Base-by-base conservation (phyloP, 2,329 filamentous ascomycete species). In the Colletotrichum viniferum region DNA sequence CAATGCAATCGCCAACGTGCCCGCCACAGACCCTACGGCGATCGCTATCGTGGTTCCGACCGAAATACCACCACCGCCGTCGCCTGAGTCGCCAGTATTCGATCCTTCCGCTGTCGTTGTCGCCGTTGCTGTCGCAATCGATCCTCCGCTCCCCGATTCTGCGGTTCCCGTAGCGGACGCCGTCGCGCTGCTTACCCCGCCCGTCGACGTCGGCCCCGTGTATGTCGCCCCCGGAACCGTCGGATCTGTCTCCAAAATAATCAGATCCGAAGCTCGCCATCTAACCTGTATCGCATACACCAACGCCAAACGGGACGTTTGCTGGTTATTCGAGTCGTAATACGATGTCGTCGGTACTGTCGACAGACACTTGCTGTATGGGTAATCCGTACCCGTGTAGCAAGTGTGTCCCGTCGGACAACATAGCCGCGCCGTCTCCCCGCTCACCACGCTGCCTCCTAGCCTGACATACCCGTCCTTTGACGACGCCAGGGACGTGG, bases 251-350 rank as follows among this genome's bases (percentile, higher is more conserved):
- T 78, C 70, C 26, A 79, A 36, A 18, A 69, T 76, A 21, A 69
- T 69, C 7, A 79, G 66, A 58, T 79, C 78, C 18, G 74, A 77
- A 7, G 69, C 65, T 62, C 71, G 74, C 78, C 78, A 79, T 30
- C 78, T 73, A n/a, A 79, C 78, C 56, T 79, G 77, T 13, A 79
- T 60, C 10, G 72, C 78, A 52, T 36, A 79, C 9, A 78, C 77
- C 38, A 75, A 60, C 18, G 74, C 71, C 18, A 76, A 71, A 8
- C n/a, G 56, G 24, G 71, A 65, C 2, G 66, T 74, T 5, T 10
- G 55, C 24, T 66, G 24, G 14, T 74, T 71, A 30, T 70, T 18
- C 34, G 7, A 34, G 61, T 71, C 32, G 32, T 56, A 63, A 12
- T 55, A 77, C 18, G 60, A 56, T 55, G 14, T 69, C n/a, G 64